Base-by-base conservation (phyloP, 179 eudicot genomes). In the Beta macrorhiza region DNA sequence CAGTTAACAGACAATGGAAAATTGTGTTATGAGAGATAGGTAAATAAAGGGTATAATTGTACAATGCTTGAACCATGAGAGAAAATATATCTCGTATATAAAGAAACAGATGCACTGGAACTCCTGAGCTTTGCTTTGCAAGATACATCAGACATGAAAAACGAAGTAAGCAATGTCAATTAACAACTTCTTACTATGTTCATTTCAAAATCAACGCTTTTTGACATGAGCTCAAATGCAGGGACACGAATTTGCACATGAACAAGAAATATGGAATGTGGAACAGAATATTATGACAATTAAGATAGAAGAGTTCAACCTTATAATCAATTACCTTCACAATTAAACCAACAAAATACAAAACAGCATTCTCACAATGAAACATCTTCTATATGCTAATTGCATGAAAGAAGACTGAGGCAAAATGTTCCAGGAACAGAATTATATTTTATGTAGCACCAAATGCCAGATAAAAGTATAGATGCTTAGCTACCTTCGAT, bases 401-500 rank as follows among this genome's bases (percentile, higher is more conserved):
- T 67, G 67, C 61, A 49, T 0, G 1, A 68, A 14, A 70, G 58
- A 79, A 59, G 37, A 32, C 8, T 29, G 10, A 14, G 45, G 42
- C 7, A 49, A 70, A 32, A 55, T 32, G 49, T 16, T 2, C 14
- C 63, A 37, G 53, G 42, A 32, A 2, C 32, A 10, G 25, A 22
- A 64, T 20, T 37, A 64, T 64, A 67, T 64, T n/a, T 14, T 64
- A 64, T 16, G 2, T 42, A 61, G 71, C 22, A 67, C 44, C 57
- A 62, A 63, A 71, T 45, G 22, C 55, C 37, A 49, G 14, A 72
- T 69, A 79, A 29, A 76, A 77, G 14, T 32, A 57, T 44, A 55
- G 64, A 75, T 58, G 82, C 71, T 37, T 19, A 55, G 16, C n/a
- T 90, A 91, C 95, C 95, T 88, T 90, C 4, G 98, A 90, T 25